phyloP scores from a whole-genome alignment of 345 rosid species.

The Eutrema yunnanense region DNA sequence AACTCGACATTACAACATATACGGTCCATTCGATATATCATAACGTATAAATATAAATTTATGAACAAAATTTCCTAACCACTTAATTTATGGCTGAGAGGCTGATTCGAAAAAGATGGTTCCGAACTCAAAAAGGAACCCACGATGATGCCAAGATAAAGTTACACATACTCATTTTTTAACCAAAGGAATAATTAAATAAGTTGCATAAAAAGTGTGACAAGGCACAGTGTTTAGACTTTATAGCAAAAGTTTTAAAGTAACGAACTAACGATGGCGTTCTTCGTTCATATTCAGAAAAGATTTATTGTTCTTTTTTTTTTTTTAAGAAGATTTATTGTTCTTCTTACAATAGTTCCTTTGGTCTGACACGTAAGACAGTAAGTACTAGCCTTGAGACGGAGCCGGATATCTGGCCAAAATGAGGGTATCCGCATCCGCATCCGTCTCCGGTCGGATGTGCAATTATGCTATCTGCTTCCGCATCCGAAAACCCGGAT shows the following conservation, averaged over 20 bases:
- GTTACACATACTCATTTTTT: conserved; percentile 8
- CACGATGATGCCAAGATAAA: conserved; percentile 26
- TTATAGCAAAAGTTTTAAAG: conserved; percentile 11
- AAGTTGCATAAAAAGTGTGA: conserved; percentile 11
- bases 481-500: too few species aligned
- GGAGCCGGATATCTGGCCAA: too few species aligned
- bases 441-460: too few species aligned
- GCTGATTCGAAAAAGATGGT: conserved; percentile 19
- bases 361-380: not conserved
- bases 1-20: conserved; percentile 10
- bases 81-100: conserved; percentile 15
- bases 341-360: not conserved
- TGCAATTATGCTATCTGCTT: too few species aligned
- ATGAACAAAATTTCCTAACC: conserved; percentile 8
- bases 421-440: too few species aligned
- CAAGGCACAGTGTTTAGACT: conserved; percentile 17
- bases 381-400: too few species aligned
- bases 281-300: not conserved
- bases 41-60: conserved; percentile 1
- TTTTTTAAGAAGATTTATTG: not conserved
- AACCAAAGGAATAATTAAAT: conserved; percentile 8
- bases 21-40: conserved; percentile 6
- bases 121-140: conserved; percentile 26
- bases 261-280: conserved; percentile 4
- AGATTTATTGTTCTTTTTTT: not conserved